These are phyloP conservation scores for Coleophoma eucalyptorum DNA, from an alignment of 2,329 filamentous ascomycete genomes.

Conservation along the genomic window DNA sequence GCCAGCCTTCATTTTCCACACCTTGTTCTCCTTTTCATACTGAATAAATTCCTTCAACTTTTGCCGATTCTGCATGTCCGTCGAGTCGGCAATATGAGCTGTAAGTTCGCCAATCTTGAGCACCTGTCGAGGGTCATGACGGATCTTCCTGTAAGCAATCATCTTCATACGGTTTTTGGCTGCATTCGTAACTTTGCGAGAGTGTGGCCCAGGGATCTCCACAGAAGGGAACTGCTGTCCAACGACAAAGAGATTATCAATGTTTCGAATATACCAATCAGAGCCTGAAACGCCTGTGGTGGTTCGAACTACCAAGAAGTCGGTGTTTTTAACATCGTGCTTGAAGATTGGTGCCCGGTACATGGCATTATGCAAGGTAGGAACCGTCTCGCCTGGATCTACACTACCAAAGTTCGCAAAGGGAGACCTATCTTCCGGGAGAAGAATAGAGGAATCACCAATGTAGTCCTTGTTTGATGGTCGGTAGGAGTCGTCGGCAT, in stretches of 20 bases:
- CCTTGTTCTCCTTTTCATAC: constrained; percentile 81
- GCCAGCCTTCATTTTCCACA: constrained; percentile 72
- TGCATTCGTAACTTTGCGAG: constrained; percentile 92
- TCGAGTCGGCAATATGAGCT: constrained; percentile 86
- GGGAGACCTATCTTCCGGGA: constrained; percentile 92
- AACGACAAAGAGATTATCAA: constrained; percentile 87
- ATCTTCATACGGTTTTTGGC: constrained; percentile 96
- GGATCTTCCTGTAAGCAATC: constrained; percentile 86
- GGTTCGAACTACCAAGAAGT: constrained; percentile 84
- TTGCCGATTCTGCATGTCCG: constrained; percentile 91
- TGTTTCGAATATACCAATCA: constrained; percentile 78
- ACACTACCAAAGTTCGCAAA: constrained; percentile 95
- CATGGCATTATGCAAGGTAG: constrained; percentile 92
- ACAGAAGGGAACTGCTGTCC: constrained; percentile 91
- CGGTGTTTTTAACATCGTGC: constrained; percentile 71
- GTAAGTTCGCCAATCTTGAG: constrained; percentile 82
- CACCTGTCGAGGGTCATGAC: constrained; percentile 65
- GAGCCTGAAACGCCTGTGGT: constrained; percentile 76
- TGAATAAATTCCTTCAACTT: constrained; percentile 96
- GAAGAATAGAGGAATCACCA: constrained; percentile 81
- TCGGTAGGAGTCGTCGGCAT: constrained; percentile 49
- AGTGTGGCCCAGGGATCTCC: constrained; percentile 90
- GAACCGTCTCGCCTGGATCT: constrained; percentile 83
- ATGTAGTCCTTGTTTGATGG: constrained; percentile 57
- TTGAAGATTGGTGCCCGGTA: constrained; percentile 92